phyloP scores from a whole-genome alignment of 805 yeast genomes.

The Saccharomycopsis sp. region DNA sequence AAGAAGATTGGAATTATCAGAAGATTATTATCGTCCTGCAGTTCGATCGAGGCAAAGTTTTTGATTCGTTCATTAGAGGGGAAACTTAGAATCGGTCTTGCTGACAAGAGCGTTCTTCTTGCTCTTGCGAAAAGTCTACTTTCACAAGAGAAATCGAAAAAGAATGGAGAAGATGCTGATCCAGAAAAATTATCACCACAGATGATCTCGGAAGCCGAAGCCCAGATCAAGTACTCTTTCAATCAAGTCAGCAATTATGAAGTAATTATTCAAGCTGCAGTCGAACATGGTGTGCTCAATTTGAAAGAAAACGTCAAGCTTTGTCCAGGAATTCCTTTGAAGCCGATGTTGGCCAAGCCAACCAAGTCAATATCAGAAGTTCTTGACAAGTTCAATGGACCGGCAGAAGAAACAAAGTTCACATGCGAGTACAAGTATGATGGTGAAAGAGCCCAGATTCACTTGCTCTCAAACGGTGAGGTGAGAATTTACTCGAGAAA shows the following conservation, averaged over 20 bases:
- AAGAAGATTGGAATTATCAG: conserved; percentile 73
- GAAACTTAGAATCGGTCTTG: conserved; percentile 84
- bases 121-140: conserved; percentile 79
- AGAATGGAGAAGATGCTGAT: conserved; percentile 5
- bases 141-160: conserved; percentile 27
- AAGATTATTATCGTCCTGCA: conserved; percentile 76
- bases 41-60: conserved; percentile 81
- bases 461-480: conserved; percentile 53
- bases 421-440: conserved; percentile 97
- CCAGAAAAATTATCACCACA: conserved; percentile 32
- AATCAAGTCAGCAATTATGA: conserved; percentile 89
- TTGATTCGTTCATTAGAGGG: conserved; percentile 88
- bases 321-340: conserved; percentile 88
- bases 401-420: conserved; percentile 60
- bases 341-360: conserved; percentile 98
- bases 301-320: conserved; percentile 61
- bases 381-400: conserved; percentile 76
- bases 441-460: conserved; percentile 97
- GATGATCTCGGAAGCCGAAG: conserved; percentile 57
- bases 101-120: conserved; percentile 83
- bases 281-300: conserved; percentile 58
- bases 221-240: conserved; percentile 72
- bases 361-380: conserved; percentile 91
- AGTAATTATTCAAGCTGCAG: conserved; percentile 55
- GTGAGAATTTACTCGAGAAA: conserved; percentile 83